phyloP scores from a whole-genome alignment of 1,284 basidiomycete genomes.

The Leccinum subrobustum region DNA sequence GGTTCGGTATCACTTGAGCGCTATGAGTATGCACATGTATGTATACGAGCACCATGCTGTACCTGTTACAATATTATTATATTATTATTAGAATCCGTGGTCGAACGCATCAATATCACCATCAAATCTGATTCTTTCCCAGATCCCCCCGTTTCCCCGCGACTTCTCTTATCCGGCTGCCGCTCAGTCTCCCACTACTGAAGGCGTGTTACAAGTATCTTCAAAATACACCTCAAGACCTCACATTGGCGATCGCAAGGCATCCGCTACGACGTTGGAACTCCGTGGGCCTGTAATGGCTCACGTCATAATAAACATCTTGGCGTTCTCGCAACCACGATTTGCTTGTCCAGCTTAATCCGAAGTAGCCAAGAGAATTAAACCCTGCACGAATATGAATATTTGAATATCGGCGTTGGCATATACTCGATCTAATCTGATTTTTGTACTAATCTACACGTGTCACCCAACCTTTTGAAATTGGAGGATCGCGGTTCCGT shows the following conservation, averaged over 20 bases:
- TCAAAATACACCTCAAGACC: conserved; percentile 48
- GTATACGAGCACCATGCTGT: neutral
- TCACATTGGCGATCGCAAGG: conserved; percentile 41
- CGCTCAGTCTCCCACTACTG: conserved; percentile 45
- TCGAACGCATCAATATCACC: neutral
- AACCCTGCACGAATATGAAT: conserved; percentile 36
- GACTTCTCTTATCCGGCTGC: conserved; percentile 34
- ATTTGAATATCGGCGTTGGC: neutral
- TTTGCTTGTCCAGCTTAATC: neutral
- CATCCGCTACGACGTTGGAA: conserved; percentile 36
- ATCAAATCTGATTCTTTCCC: conserved; percentile 4
- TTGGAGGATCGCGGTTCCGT: conserved; percentile 41
- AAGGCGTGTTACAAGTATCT: neutral
- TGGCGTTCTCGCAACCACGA: neutral
- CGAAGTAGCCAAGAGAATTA: conserved; percentile 11
- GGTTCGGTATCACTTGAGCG: neutral
- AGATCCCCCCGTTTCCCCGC: conserved; percentile 8
- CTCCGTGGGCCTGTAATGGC: neutral
- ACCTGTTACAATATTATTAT: neutral
- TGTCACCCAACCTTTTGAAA: conserved; percentile 47
- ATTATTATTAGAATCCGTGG: neutral
- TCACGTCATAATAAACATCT: neutral
- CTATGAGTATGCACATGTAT: conserved; percentile 6
- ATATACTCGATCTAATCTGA: neutral
- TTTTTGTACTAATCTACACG: neutral